Percentiles rank a stretch among this genome's conserved stretches.
Conservation (phyloP, 164 flowering plant genomes). For the Liriodendron chinense region DNA sequence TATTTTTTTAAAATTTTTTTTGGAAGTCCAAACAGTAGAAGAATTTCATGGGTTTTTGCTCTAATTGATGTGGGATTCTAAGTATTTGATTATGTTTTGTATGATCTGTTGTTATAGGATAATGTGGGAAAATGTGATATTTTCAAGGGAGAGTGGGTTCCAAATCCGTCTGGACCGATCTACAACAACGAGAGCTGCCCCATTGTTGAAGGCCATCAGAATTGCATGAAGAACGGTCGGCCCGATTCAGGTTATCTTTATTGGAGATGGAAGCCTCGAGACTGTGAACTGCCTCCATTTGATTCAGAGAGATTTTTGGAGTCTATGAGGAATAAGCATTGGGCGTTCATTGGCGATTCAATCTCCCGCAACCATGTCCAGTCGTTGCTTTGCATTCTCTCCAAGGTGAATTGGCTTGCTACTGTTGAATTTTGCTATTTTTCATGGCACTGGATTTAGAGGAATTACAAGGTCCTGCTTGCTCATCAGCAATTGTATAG, state of each 20-base stretch:
- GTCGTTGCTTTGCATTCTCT: slow-evolving; percentile 82
- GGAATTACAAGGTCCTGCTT: too few species aligned
- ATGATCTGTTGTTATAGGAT: background rate
- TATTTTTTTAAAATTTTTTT: background rate
- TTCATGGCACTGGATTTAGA: background rate
- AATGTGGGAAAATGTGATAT: slow-evolving; percentile 68
- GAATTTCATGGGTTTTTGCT: background rate
- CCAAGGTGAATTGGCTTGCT: slow-evolving; percentile 43
- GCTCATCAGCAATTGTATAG: too few species aligned
- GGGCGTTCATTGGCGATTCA: slow-evolving; percentile 91
- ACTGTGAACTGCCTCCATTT: slow-evolving; percentile 63
- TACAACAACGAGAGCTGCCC: slow-evolving; percentile 76
- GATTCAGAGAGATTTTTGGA: slow-evolving; percentile 61
- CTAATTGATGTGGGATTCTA: background rate
- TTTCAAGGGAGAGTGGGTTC: slow-evolving; percentile 78
- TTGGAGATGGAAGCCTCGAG: slow-evolving; percentile 87
- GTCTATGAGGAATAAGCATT: slow-evolving; percentile 71
- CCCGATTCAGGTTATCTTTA: slow-evolving; percentile 77
- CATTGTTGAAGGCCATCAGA: slow-evolving; percentile 70
- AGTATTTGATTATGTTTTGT: background rate
- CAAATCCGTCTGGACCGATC: slow-evolving; percentile 58
- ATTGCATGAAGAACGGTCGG: slow-evolving; percentile 92
- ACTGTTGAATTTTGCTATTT: background rate
- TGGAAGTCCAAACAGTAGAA: background rate
- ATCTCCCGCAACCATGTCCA: slow-evolving; percentile 91